Conservation (phyloP, 495 filamentous ascomycete species). For the Aspergillus steynii region DNA sequence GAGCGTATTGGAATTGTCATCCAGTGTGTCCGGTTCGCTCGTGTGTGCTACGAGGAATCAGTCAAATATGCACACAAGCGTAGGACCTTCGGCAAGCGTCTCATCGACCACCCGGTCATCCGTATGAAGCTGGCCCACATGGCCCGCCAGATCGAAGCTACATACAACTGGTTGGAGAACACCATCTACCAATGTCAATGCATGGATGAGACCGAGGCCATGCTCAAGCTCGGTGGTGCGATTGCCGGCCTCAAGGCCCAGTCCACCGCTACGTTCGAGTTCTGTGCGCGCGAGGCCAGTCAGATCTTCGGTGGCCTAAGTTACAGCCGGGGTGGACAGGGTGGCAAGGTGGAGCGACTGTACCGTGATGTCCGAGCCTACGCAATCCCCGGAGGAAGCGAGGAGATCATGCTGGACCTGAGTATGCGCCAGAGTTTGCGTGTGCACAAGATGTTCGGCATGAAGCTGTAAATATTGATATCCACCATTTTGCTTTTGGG, state of each 20-base stretch:
- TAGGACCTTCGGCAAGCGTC: slow-evolving; percentile 89
- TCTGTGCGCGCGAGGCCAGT: slow-evolving; percentile 92
- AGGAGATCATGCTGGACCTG: slow-evolving; percentile 98
- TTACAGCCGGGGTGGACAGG: slow-evolving; percentile 91
- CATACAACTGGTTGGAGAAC: slow-evolving; percentile 97
- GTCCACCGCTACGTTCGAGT: slow-evolving; percentile 89
- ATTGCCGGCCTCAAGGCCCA: slow-evolving; percentile 96
- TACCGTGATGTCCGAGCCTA: slow-evolving; percentile 98
- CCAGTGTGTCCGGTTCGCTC: slow-evolving; percentile 91
- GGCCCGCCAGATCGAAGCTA: slow-evolving; percentile 95
- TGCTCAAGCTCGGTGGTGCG: slow-evolving; percentile 91
- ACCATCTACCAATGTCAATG: slow-evolving; percentile 87
- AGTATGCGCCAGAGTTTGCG: slow-evolving; percentile 90
- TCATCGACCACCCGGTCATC: slow-evolving; percentile 97
- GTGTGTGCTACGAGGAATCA: slow-evolving; percentile 95
- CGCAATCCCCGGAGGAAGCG: slow-evolving; percentile 92
- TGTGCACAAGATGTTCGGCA: slow-evolving; percentile 88
- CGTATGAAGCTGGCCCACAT: slow-evolving; percentile 97
- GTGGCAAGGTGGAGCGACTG: slow-evolving; percentile 91
- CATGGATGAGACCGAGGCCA: slow-evolving; percentile 94
- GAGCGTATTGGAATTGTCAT: slow-evolving; percentile 98
- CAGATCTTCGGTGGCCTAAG: slow-evolving; percentile 97
- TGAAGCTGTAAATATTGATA: slow-evolving; percentile 73
- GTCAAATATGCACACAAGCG: slow-evolving; percentile 97
- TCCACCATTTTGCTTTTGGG: slow-evolving; percentile 7